These are phyloP conservation scores for Daldinia bambusicola DNA, from an alignment of 495 filamentous ascomycete species.

Conservation along the genomic window DNA sequence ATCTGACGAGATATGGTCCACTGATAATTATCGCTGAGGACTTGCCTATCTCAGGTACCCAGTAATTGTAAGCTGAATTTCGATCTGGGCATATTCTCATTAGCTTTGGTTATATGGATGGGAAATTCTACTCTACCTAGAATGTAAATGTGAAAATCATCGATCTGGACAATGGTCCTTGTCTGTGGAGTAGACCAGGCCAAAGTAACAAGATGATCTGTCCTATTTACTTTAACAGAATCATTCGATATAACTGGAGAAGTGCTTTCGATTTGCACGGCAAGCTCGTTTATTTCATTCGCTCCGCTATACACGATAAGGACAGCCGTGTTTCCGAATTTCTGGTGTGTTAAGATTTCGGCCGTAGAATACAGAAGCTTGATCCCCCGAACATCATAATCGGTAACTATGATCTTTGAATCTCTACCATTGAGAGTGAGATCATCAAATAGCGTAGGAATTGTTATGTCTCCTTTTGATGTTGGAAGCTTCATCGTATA, in stretches of 20 bases:
- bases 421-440: constrained; percentile 76
- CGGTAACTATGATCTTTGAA: constrained; percentile 75
- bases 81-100: constrained; percentile 54
- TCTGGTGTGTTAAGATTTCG: constrained; percentile 73
- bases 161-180: constrained; percentile 60
- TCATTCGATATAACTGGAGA: constrained; percentile 62
- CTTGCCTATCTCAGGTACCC: constrained; percentile 65
- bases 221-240: constrained; percentile 47
- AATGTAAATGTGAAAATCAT: constrained; percentile 63
- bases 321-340: constrained; percentile 57
- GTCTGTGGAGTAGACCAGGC: constrained; percentile 30
- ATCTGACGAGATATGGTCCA: constrained; percentile 78
- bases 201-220: constrained; percentile 49
- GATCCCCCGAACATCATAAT: constrained; percentile 73
- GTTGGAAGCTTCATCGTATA: constrained; percentile 73
- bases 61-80: constrained; percentile 78
- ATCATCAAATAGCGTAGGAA: constrained; percentile 71
- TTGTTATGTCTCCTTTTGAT: constrained; percentile 65
- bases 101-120: background rate
- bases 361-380: constrained; percentile 78
- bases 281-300: constrained; percentile 75
- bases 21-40: constrained; percentile 67
- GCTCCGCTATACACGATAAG: constrained; percentile 75
- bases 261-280: constrained; percentile 58
- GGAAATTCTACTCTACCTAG: constrained; percentile 44